phyloP scores from a whole-genome alignment of 345 rosid species.

The Melaleuca quinquenervia region DNA sequence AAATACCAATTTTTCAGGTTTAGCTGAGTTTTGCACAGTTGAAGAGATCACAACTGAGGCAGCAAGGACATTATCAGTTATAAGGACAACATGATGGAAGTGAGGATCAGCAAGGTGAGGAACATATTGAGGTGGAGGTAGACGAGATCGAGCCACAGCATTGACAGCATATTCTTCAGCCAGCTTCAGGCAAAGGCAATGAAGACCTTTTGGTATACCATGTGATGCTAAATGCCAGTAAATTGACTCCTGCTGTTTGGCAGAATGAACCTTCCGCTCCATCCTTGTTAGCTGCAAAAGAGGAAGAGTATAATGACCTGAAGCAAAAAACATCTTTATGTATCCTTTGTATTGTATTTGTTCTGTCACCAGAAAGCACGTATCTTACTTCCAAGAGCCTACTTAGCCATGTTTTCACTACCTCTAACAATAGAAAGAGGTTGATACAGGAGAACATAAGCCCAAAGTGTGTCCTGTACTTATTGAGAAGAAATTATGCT shows the following conservation, averaged over 20 bases:
- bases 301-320: neutral
- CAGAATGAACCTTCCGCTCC: slow-evolving; percentile 69
- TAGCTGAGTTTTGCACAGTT: slow-evolving; percentile 40
- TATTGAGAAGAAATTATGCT: neutral
- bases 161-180: slow-evolving; percentile 88
- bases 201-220: slow-evolving; percentile 72
- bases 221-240: slow-evolving; percentile 92
- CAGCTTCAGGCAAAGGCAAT: slow-evolving; percentile 76
- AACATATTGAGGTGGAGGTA: slow-evolving; percentile 73
- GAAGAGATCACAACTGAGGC: slow-evolving; percentile 87
- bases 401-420: neutral
- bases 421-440: neutral
- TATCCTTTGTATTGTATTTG: neutral
- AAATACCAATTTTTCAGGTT: slow-evolving; percentile 68
- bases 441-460: neutral
- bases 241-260: slow-evolving; percentile 60
- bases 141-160: slow-evolving; percentile 61
- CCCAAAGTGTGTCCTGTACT: neutral
- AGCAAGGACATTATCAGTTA: slow-evolving; percentile 85
- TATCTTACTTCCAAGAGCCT: neutral
- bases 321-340: neutral
- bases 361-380: neutral
- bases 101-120: slow-evolving; percentile 60
- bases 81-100: slow-evolving; percentile 61
- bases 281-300: slow-evolving; percentile 48